phyloP scores from a whole-genome alignment of 1,284 basidiomycete species.

The Ganoderma multipileum region DNA sequence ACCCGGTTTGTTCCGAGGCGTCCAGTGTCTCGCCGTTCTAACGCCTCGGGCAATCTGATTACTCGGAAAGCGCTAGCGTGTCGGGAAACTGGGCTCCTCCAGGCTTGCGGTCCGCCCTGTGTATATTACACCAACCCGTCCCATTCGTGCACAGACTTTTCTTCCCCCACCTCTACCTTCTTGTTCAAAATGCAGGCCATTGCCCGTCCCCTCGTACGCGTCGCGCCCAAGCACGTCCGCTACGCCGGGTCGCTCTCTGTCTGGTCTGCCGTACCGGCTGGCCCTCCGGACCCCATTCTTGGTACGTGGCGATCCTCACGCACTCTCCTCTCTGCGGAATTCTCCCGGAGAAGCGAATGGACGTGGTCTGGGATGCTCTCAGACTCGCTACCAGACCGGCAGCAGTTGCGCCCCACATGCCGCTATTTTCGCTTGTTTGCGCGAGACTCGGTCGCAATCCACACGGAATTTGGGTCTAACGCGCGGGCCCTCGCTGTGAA shows the following conservation, averaged over 20 bases:
- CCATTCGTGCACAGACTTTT: constrained; percentile 12
- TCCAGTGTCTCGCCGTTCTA: constrained; percentile 29
- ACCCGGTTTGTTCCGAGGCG: constrained; percentile 14
- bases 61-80: not conserved
- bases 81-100: constrained; percentile 1
- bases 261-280: constrained; percentile 87
- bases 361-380: constrained; percentile 11
- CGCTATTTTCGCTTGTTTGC: constrained; percentile 11
- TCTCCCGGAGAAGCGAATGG: constrained; percentile 17
- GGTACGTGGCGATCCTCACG: constrained; percentile 56
- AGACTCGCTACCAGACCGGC: not conserved
- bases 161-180: constrained; percentile 20
- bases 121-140: constrained; percentile 23
- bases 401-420: constrained; percentile 1
- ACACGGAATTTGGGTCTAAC: constrained; percentile 15
- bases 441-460: constrained; percentile 12
- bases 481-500: not conserved
- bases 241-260: constrained; percentile 60
- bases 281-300: constrained; percentile 94
- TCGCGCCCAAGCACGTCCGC: constrained; percentile 40
- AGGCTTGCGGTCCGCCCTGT: constrained; percentile 11
- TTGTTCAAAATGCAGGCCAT: constrained; percentile 44
- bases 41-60: constrained; percentile 25
- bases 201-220: constrained; percentile 42
- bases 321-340: constrained; percentile 14